phyloP scores from a whole-genome alignment of 176 grass and related monocot species.

The Coix lacrymajobi region DNA sequence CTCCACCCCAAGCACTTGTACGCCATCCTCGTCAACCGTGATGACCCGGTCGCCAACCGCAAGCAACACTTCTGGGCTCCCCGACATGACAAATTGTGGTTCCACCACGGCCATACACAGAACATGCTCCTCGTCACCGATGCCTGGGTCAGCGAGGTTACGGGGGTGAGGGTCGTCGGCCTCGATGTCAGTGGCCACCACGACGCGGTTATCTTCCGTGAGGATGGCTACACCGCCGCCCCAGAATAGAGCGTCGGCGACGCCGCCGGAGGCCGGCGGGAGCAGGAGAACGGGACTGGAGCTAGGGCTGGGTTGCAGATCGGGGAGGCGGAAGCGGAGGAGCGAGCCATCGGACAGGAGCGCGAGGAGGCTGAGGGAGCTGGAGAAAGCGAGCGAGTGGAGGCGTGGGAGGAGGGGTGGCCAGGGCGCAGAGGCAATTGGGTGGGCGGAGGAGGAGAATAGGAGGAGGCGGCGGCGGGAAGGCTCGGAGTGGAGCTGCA shows the following conservation, averaged over 20 bases:
- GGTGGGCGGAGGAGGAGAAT: slow-evolving; percentile 62
- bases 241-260: slow-evolving; percentile 85
- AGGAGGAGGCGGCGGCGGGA: slow-evolving; percentile 89
- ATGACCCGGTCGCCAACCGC: slow-evolving; percentile 75
- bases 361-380: slow-evolving; percentile 66
- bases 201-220: slow-evolving; percentile 62
- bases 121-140: slow-evolving; percentile 65
- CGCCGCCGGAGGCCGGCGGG: slow-evolving; percentile 52
- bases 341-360: slow-evolving; percentile 82
- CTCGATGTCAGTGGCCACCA: slow-evolving; percentile 38
- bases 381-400: slow-evolving; percentile 80
- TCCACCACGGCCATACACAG: slow-evolving; percentile 86
- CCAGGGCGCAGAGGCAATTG: slow-evolving; percentile 72
- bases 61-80: slow-evolving; percentile 82
- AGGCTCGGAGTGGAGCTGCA: slow-evolving; percentile 86
- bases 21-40: slow-evolving; percentile 66
- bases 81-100: slow-evolving; percentile 83
- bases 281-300: slow-evolving; percentile 45
- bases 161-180: slow-evolving; percentile 53
- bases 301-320: slow-evolving; percentile 54
- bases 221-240: slow-evolving; percentile 72
- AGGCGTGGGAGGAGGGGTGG: slow-evolving; percentile 68
- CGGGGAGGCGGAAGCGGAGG: slow-evolving; percentile 66
- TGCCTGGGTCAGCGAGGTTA: slow-evolving; percentile 58
- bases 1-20: slow-evolving; percentile 64